phyloP scores from a whole-genome alignment of 371 early-diverging fungal species.

The Batkoa obscura region DNA sequence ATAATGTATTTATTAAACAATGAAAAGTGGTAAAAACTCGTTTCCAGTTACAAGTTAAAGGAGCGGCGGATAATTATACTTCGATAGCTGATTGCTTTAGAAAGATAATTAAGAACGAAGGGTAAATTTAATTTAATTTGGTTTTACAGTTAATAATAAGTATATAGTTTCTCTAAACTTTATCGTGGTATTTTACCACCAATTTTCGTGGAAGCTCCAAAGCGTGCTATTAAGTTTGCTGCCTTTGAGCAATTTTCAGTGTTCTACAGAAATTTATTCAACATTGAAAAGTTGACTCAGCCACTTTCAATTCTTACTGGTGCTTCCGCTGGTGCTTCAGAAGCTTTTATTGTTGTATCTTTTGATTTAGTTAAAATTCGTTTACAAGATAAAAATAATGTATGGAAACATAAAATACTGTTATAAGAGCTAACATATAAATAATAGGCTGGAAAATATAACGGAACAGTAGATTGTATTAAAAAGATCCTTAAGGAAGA shows the following conservation, averaged over 20 bases:
- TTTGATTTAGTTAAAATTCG: slow-evolving; percentile 92
- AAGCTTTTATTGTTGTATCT: slow-evolving; percentile 78
- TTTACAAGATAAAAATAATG: slow-evolving; percentile 64
- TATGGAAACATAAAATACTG: slow-evolving; percentile 13
- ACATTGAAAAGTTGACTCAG: slow-evolving; percentile 49
- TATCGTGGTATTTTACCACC: slow-evolving; percentile 94
- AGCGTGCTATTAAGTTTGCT: slow-evolving; percentile 92
- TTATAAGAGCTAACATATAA: background rate
- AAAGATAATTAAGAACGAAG: slow-evolving; percentile 82
- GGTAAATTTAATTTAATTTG: slow-evolving; percentile 21
- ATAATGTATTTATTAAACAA: background rate
- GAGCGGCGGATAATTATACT: slow-evolving; percentile 39
- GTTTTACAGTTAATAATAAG: background rate
- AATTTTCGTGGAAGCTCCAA: slow-evolving; percentile 94
- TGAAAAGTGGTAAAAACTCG: slow-evolving; percentile 81
- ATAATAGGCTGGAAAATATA: slow-evolving; percentile 44
- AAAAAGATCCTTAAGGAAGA: slow-evolving; percentile 50
- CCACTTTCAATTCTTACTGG: slow-evolving; percentile 72
- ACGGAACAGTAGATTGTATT: slow-evolving; percentile 49
- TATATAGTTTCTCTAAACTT: slow-evolving; percentile 37
- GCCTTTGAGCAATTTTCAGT: slow-evolving; percentile 76
- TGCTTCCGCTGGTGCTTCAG: slow-evolving; percentile 81
- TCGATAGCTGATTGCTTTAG: slow-evolving; percentile 56
- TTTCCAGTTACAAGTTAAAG: slow-evolving; percentile 73
- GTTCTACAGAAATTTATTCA: slow-evolving; percentile 45